Conservation (phyloP, 805 yeast genomes). For the Wickerhamiella domercqiae region DNA sequence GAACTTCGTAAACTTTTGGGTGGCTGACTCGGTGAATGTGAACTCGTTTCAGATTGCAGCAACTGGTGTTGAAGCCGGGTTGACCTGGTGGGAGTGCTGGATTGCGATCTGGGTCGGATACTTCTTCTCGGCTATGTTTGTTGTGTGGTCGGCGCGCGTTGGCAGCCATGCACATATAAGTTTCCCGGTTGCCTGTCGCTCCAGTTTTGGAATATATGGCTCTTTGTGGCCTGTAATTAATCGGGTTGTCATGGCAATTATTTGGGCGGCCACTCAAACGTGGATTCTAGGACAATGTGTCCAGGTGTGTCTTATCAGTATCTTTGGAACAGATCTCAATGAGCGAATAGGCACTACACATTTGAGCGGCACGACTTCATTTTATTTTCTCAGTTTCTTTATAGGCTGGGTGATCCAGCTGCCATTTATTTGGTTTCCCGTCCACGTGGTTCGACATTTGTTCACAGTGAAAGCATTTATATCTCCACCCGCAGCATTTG, state of each 20-base stretch:
- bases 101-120: conserved; percentile 80
- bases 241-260: conserved; percentile 72
- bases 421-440: conserved; percentile 69
- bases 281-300: conserved; percentile 79
- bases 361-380: conserved; percentile 49
- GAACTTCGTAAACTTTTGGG: conserved; percentile 68
- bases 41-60: conserved; percentile 88
- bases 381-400: conserved; percentile 60
- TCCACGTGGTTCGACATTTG: conserved; percentile 68
- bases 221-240: conserved; percentile 79
- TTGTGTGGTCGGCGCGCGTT: conserved; percentile 55
- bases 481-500: conserved; percentile 73
- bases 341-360: conserved; percentile 26
- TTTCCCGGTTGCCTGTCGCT: conserved; percentile 69
- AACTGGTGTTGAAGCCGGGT: conserved; percentile 61
- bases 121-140: conserved; percentile 49
- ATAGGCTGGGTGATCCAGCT: conserved; percentile 66
- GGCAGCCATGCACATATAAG: conserved; percentile 72
- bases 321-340: conserved; percentile 30
- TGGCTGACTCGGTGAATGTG: conserved; percentile 79
- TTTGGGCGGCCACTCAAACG: conserved; percentile 81
- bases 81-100: conserved; percentile 90
- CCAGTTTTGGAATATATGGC: conserved; percentile 78
- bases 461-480: conserved; percentile 68
- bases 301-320: conserved; percentile 56